A percentile compares a stretch with the other conserved stretches of the same genome.
Conservation (phyloP, 768 basidiomycete species). For the Clitopilus passeckerianus region DNA sequence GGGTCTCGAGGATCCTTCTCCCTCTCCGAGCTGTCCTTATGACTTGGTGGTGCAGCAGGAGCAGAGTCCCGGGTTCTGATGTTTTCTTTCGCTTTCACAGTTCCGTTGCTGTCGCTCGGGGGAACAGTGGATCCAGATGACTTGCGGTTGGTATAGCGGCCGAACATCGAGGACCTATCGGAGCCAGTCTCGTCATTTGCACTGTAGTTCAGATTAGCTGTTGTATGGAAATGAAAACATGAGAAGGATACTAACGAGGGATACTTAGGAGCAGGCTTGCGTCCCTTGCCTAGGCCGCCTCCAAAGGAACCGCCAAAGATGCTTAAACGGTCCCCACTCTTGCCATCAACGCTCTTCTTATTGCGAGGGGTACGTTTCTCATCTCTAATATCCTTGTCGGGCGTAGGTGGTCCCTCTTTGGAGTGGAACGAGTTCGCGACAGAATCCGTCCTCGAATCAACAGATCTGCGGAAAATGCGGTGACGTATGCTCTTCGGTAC, state of each 20-base stretch:
- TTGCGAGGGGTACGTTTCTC: conserved; percentile 35
- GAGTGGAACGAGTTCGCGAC: conserved; percentile 14
- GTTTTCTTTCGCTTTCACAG: conserved; percentile 7
- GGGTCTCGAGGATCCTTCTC: conserved; percentile 28
- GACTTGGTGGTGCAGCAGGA: conserved; percentile 1
- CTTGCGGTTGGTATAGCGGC: conserved; percentile 35
- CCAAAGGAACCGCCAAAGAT: conserved; percentile 73
- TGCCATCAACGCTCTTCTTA: conserved; percentile 49
- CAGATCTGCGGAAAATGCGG: conserved; percentile 60
- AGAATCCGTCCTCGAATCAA: conserved; percentile 31
- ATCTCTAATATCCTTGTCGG: conserved; percentile 19
- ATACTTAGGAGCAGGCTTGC: conserved; percentile 81
- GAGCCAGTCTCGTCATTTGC: conserved; percentile 29
- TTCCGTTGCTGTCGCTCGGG: background rate
- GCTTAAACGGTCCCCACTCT: conserved; percentile 59
- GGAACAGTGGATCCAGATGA: conserved; percentile 17
- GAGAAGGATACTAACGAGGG: conserved; percentile 43
- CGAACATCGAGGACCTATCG: conserved; percentile 44
- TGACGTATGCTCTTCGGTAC: conserved; percentile 40
- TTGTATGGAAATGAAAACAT: background rate
- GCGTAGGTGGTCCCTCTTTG: conserved; percentile 21
- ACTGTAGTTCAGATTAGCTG: conserved; percentile 11
- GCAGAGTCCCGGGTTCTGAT: conserved; percentile 3
- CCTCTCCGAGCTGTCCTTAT: background rate
- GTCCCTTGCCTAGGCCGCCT: conserved; percentile 54